Evolutionary conservation across 2,329 filamentous ascomycete species (phyloP).

Genomic region (Rhynchosporium graminicola): DNA sequence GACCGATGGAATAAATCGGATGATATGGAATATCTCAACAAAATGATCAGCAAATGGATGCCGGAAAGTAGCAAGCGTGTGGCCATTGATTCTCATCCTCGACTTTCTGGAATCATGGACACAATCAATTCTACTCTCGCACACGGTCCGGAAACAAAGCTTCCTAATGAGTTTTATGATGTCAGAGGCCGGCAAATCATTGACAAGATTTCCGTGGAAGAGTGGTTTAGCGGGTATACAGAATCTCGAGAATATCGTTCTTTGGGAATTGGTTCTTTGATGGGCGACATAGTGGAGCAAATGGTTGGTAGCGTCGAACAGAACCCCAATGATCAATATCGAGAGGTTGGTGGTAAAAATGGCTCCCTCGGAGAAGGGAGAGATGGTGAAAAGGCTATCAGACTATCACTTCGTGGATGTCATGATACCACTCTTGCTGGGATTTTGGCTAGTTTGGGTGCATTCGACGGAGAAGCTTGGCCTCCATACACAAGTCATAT

Average conservation of each 20-base stretch:
- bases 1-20: conserved; percentile 72
- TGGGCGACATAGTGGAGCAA: conserved; percentile 79
- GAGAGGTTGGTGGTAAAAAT: conserved; percentile 48
- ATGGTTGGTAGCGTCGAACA: conserved; percentile 70
- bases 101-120: conserved; percentile 90
- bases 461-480: conserved; percentile 74
- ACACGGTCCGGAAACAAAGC: conserved; percentile 74
- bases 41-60: conserved; percentile 82
- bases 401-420: conserved; percentile 80
- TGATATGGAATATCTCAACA: conserved; percentile 83
- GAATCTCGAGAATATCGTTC: conserved; percentile 86
- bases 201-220: conserved; percentile 75
- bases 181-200: conserved; percentile 67
- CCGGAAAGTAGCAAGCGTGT: conserved; percentile 66
- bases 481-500: conserved; percentile 92
- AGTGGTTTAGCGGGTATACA: conserved; percentile 88
- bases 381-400: conserved; percentile 57
- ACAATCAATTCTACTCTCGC: conserved; percentile 87
- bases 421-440: conserved; percentile 92
- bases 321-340: conserved; percentile 52
- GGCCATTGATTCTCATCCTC: conserved; percentile 80
- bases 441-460: conserved; percentile 75
- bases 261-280: conserved; percentile 80
- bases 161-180: conserved; percentile 89
- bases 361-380: conserved; percentile 44